Percentiles rank a stretch among this genome's conserved stretches.
phyloP scores from a whole-genome alignment of 768 basidiomycete genomes.

The Butyriboletus loyo region DNA sequence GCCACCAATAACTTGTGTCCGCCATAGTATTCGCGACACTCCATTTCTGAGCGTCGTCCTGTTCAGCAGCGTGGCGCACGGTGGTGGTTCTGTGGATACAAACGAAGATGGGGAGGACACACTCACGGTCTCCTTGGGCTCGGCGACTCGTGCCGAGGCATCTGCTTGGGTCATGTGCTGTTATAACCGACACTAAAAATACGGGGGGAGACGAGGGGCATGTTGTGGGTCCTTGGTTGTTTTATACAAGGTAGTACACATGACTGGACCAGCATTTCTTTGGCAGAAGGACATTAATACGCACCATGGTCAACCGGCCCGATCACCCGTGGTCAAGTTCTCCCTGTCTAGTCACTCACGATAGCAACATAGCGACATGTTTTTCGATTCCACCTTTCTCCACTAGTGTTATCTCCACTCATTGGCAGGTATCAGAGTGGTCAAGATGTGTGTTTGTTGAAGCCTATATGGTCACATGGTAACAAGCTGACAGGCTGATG shows the following conservation, averaged over 20 bases:
- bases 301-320: neutral
- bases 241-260: neutral
- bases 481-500: too few species aligned
- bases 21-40: conserved; percentile 13
- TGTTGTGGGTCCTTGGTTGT: neutral
- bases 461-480: too few species aligned
- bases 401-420: too few species aligned
- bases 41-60: conserved; percentile 3
- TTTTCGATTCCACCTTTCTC: neutral
- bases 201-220: neutral
- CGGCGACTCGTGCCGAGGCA: neutral
- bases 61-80: too few species aligned
- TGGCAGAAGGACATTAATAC: neutral
- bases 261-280: neutral
- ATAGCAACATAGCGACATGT: too few species aligned
- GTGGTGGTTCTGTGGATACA: neutral
- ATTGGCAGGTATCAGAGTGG: neutral
- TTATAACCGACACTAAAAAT: neutral
- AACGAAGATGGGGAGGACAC: neutral
- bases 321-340: too few species aligned
- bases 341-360: too few species aligned
- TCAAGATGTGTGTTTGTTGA: neutral
- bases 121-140: neutral
- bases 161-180: neutral
- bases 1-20: conserved; percentile 59